Evolutionary conservation across 495 filamentous ascomycete genomes (phyloP), one percentile per base, ranked within the genome.

Genomic region (Gamarada debralockiae): DNA sequence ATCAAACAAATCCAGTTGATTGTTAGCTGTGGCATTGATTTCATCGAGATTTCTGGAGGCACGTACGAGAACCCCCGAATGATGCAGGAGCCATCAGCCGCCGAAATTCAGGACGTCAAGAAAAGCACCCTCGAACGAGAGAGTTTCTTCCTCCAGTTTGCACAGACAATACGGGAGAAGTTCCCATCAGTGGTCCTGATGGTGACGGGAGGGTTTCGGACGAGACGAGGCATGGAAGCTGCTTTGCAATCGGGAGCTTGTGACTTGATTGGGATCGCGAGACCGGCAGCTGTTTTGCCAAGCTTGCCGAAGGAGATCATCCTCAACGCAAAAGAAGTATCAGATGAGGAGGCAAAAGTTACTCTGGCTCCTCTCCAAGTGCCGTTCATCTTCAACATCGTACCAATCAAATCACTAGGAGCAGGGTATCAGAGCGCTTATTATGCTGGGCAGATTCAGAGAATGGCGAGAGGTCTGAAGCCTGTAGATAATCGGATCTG

Each of bases 61-160:
- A 69, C 62, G 5, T 84, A 78, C 60, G 79, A 83, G 56, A 68
- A 84, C 55, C 73, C 75, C 3, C 50, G 56, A 46, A 73, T 75
- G 49, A 38, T 25, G 36, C 18, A 25, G 6, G 46, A 39, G 15
- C 21, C 6, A 15, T 49, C 33, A 18, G 42, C 37, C 0, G n/a
- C 36, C 3, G 5, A 7, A 18, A 24, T 18, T 17, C 15, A 37
- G 17, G 15, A 52, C 12, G 17, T 24, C 7, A 56, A 49, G 37
- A 23, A 14, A 34, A 56, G 29, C 29, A 81, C 76, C 1, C 57
- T 66, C 10, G 66, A 69, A 9, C 73, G 80, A n/a, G 81, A 84
- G 53, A 76, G 79, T 7, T 84, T 83, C 70, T 84, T 83, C 70
- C 67, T 83, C 44, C 71, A 78, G 55, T 82, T 82, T 52, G 75